phyloP scores from a whole-genome alignment of 768 basidiomycete genomes.

The Naematelia encephala region DNA sequence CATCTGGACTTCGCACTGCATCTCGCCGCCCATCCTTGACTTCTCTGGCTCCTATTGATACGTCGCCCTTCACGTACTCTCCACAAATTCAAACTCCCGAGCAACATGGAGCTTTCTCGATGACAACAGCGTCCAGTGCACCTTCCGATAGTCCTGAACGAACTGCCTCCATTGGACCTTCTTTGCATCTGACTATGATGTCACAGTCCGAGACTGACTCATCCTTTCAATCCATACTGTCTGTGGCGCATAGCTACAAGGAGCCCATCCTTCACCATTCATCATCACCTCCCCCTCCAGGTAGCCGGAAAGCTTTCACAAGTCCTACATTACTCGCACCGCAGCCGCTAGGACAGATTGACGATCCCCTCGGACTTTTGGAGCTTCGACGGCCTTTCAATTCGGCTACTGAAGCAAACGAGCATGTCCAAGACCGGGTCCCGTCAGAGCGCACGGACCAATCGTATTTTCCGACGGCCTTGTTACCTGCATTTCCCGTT shows the following conservation, averaged over 20 bases:
- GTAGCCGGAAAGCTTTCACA: background rate
- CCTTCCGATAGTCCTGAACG: background rate
- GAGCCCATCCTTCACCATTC: background rate
- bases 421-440: too few species aligned
- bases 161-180: background rate
- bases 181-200: background rate
- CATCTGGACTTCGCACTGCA: background rate
- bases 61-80: background rate
- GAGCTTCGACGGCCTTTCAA: too few species aligned
- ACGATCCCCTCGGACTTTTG: background rate
- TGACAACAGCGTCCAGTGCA: background rate
- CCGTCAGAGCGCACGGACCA: background rate
- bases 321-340: background rate
- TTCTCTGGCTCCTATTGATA: background rate
- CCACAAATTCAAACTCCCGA: background rate
- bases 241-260: background rate
- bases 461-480: background rate
- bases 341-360: background rate
- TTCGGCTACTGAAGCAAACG: too few species aligned
- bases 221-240: background rate
- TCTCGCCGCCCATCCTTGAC: background rate
- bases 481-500: background rate
- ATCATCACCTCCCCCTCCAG: background rate
- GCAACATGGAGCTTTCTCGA: background rate
- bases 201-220: background rate